These are phyloP conservation scores for Monosporozyma yasuniensis DNA, from an alignment of 805 yeast genomes.

Conservation along the genomic window DNA sequence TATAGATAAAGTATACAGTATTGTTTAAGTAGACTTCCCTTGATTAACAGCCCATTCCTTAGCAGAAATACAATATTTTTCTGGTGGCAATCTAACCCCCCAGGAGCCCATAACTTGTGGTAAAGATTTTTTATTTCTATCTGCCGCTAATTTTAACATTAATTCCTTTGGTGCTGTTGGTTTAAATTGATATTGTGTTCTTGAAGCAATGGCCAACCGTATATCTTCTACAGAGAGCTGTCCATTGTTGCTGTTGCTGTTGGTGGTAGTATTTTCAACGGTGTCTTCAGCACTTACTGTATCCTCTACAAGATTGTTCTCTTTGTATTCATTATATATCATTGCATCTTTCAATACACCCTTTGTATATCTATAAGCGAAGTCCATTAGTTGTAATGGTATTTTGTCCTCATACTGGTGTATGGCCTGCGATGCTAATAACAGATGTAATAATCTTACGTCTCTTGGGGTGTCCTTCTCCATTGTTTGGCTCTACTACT, in stretches of 20 bases:
- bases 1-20: too few relatives aligned
- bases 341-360: constrained; percentile 85
- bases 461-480: constrained; percentile 59
- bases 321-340: constrained; percentile 77
- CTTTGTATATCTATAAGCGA: constrained; percentile 83
- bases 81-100: constrained; percentile 95
- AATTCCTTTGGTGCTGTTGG: constrained; percentile 89
- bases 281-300: too few relatives aligned
- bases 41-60: too few relatives aligned
- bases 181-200: constrained; percentile 92
- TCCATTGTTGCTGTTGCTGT: constrained; percentile 18
- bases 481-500: too few relatives aligned
- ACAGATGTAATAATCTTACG: constrained; percentile 79
- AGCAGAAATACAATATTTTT: constrained; percentile 88
- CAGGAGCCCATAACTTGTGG: constrained; percentile 88
- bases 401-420: constrained; percentile 92
- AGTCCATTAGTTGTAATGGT: constrained; percentile 92
- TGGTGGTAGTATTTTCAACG: constrained; percentile 9
- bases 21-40: too few relatives aligned
- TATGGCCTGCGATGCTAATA: constrained; percentile 88
- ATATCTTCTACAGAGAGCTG: constrained; percentile 79
- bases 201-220: constrained; percentile 83
- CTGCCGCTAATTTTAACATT: constrained; percentile 82
- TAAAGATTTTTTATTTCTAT: constrained; percentile 77
- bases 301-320: constrained; percentile 16